Evolutionary conservation across 2,329 filamentous ascomycete genomes (phyloP), one percentile per base, ranked within the genome.

Genomic region (Neophaeococcomyces mojaviensis): DNA sequence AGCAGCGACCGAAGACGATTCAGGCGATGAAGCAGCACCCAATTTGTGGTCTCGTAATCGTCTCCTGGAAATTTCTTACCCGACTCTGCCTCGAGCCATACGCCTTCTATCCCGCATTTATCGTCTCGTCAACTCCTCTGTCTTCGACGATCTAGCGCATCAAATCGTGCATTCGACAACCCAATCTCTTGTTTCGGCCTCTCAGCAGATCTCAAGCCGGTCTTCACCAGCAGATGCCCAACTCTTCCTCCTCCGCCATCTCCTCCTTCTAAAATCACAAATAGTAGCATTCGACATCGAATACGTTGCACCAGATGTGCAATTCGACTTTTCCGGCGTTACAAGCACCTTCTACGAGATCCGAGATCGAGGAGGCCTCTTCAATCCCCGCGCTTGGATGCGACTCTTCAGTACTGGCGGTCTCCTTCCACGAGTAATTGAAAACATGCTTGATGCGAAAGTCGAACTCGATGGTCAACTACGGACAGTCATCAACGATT

Each of bases 211-310:
- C 55, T 77, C 80, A 46, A 48, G 45, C 26, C 51, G 47, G 32
- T 53, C 53, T 6, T 64, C 66, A n/a, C 69, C 70, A 61, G 75
- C 78, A 1, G 88, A 97, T 61, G 78, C 85, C 0, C 86, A 95
- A 55, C 76, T 98, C 3, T 98, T 98, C 66, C 82, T 96, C 59
- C 83, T 98, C 58, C 92, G 90, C 57, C 95, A 98, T 62, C 76
- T 98, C 2, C 82, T 98, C 40, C 83, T 96, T 40, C 78, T 98
- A 42, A 97, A 97, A 66, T 94, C 96, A 61, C 87, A 96, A 62
- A 85, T 98, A 42, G 82, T 98, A 20, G 89, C 89, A 8, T 88
- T 98, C 51, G 92, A 98, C 67, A 96, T 98, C 55, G 89, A 84
- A 60, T 84, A 77, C 57, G 77, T 82, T 16, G 76, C 77, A 2